Percentiles rank a stretch among this genome's conserved stretches.
phyloP scores from a whole-genome alignment of 2,329 filamentous ascomycete genomes.

The Neofusicoccum parvum region DNA sequence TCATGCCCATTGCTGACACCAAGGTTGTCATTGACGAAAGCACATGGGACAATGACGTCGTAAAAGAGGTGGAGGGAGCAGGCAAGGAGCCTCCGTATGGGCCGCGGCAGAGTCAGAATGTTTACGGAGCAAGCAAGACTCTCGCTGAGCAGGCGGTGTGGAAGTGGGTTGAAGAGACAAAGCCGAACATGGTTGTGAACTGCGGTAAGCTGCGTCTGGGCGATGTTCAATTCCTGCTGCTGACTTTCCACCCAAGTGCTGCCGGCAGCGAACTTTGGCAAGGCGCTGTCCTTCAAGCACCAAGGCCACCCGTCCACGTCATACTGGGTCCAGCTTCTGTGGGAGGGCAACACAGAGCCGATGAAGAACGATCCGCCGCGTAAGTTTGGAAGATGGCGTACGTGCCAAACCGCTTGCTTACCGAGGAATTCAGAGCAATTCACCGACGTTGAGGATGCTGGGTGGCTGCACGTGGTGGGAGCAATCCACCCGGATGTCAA shows the following conservation, averaged over 20 bases:
- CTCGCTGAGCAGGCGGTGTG: conserved; percentile 46
- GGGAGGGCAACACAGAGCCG: conserved; percentile 21
- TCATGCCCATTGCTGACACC: conserved; percentile 29
- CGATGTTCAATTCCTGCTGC: neutral
- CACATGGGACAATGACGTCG: conserved; percentile 37
- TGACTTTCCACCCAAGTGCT: neutral
- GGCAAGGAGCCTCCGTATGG: conserved; percentile 31
- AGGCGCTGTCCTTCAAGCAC: conserved; percentile 22
- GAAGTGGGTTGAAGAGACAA: conserved; percentile 44
- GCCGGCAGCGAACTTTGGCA: conserved; percentile 24
- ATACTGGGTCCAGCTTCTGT: conserved; percentile 20
- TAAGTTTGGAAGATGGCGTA: neutral
- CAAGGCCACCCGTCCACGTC: conserved; percentile 26
- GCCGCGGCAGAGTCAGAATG: conserved; percentile 25
- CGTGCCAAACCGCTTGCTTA: neutral
- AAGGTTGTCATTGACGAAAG: conserved; percentile 31
- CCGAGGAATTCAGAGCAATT: conserved; percentile 20
- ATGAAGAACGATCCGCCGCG: neutral
- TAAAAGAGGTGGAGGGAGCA: conserved; percentile 33
- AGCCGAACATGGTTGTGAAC: conserved; percentile 45
- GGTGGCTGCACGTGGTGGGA: conserved; percentile 27
- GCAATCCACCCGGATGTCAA: conserved; percentile 24
- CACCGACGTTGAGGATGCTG: conserved; percentile 29
- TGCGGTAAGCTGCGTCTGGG: conserved; percentile 25
- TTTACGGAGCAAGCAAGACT: conserved; percentile 48